Base-by-base conservation (phyloP, 2,329 filamentous ascomycete genomes). In the Cercospora berteroae region DNA sequence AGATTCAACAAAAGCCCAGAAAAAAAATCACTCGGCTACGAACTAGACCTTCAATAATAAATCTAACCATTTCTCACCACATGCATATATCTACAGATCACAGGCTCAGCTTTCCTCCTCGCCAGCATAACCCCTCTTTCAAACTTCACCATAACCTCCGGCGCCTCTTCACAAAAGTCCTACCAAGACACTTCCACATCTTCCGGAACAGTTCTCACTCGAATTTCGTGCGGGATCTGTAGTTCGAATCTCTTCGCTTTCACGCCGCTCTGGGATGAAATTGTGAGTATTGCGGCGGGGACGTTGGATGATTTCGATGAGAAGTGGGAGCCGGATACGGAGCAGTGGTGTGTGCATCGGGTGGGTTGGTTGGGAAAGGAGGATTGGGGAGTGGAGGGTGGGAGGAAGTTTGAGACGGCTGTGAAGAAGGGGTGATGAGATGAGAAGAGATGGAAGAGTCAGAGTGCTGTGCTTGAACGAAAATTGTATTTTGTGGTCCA, bases 221-320 rank as follows among this genome's bases (percentile, higher is more conserved):
- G 82, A 57, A 79, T 74, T 57, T 84, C 84, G 67, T 84, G 83
- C 67, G 67, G 71, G 16, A 77, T 69, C 10, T 82, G 80, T 71
- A 80, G 81, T 16, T 79, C 62, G 39, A 72, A 67, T 27, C 57
- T 74, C 1, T 73, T 74, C 60, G 70, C 70, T 16, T 70, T 59
- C 25, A 71, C 73, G 12, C 62, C 70, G 12, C 52, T 71, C 13
- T 65, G 60, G 62, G 68, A 72, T 18, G 63, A 67, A 18, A 71
- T 74, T 23, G 72, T 75, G 16, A 71, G 69, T 27, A 60, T 74
- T 12, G 65, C 70, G 5, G 73, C 71, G 10, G 73, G 71, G 2
- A 72, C 69, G 10, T 44, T 74, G 33, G 71, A 74, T 60, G 72
- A 72, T 42, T 74, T 73, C 56, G 69, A 70, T 6, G 27, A 36